phyloP scores from a whole-genome alignment of 345 rosid species.

The Ailanthus altissimus region DNA sequence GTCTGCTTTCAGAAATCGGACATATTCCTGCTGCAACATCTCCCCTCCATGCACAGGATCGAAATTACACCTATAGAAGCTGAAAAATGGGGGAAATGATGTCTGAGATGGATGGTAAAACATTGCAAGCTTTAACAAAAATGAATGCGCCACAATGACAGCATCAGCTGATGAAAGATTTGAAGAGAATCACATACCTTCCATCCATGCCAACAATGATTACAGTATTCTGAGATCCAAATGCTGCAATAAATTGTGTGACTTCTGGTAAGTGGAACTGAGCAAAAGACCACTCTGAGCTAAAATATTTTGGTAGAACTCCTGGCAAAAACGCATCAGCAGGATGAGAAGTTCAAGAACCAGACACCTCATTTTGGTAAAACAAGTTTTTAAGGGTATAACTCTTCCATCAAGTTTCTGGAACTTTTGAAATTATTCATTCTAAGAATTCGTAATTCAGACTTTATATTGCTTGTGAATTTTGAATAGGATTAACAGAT shows the following conservation, averaged over 20 bases:
- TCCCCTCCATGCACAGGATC: constrained; percentile 63
- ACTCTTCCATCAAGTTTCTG: not conserved
- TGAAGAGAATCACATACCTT: constrained; percentile 46
- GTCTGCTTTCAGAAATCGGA: constrained; percentile 47
- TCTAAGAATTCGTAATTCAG: not conserved
- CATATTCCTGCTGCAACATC: constrained; percentile 65
- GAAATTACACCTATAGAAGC: constrained; percentile 69
- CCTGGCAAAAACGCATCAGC: constrained; percentile 43
- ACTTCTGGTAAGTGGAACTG: constrained; percentile 80
- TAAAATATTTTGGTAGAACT: constrained; percentile 85
- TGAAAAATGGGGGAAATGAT: constrained; percentile 22
- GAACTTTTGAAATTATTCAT: not conserved
- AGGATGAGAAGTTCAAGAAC: not conserved
- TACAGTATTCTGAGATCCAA: constrained; percentile 77
- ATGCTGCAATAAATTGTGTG: constrained; percentile 74
- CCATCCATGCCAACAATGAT: constrained; percentile 80
- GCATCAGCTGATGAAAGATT: not conserved
- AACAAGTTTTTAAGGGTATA: not conserved
- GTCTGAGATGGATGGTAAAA: not conserved
- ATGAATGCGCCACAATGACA: not conserved
- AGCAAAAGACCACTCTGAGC: constrained; percentile 98
- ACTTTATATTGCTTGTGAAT: not conserved
- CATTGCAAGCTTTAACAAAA: not conserved
- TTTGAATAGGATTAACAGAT: not conserved
- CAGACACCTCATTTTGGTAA: constrained; percentile 1